phyloP scores from a whole-genome alignment of 208 protist species.

The Leishmania mexicana region DNA sequence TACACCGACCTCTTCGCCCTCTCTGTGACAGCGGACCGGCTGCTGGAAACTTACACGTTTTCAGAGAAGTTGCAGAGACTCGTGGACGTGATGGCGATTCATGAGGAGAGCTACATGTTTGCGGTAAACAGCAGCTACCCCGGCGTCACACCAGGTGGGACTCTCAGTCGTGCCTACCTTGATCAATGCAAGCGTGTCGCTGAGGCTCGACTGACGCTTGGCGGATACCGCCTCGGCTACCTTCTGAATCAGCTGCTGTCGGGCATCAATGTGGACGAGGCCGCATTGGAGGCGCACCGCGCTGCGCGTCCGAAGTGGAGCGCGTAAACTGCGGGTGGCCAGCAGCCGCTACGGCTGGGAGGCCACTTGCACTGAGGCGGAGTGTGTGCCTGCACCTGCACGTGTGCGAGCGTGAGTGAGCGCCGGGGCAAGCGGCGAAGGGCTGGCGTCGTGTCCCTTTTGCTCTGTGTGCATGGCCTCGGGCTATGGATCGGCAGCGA shows the following conservation, averaged over 20 bases:
- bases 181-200: conserved; percentile 46
- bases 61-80: conserved; percentile 18
- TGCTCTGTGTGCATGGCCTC: neutral
- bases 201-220: conserved; percentile 61
- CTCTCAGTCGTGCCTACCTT: conserved; percentile 54
- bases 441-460: neutral
- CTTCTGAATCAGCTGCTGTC: conserved; percentile 61
- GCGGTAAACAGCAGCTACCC: conserved; percentile 76
- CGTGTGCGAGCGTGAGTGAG: neutral
- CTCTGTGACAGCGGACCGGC: conserved; percentile 39
- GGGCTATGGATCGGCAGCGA: neutral
- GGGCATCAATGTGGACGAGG: conserved; percentile 26
- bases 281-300: conserved; percentile 2
- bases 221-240: conserved; percentile 69
- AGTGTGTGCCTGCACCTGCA: neutral
- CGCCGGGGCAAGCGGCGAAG: neutral
- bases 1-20: conserved; percentile 40
- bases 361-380: conserved; percentile 1
- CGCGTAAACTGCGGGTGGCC: no score
- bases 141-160: conserved; percentile 29
- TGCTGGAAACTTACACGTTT: conserved; percentile 70
- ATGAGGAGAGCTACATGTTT: conserved; percentile 60
- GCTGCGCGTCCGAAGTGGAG: neutral
- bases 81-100: conserved; percentile 36
- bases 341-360: neutral